Conservation (phyloP, 345 rosid species). For the Tarenaya hassleriana region DNA sequence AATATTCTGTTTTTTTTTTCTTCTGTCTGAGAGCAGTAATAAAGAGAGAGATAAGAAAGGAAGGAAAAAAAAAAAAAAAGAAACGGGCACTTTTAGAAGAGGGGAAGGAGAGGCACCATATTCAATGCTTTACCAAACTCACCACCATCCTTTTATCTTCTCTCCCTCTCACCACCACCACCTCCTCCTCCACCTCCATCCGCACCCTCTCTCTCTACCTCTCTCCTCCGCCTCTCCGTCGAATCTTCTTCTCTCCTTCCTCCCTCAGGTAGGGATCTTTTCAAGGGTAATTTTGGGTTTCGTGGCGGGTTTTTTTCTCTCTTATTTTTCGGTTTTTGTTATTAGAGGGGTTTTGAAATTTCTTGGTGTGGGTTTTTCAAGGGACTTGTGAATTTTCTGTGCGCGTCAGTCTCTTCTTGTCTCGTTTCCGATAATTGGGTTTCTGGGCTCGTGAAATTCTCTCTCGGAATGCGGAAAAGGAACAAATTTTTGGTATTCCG, state of each 20-base stretch:
- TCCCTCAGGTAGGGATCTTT: conserved; percentile 21
- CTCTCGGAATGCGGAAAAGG: conserved; percentile 10
- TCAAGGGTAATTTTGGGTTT: not conserved
- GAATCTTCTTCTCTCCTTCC: conserved; percentile 11
- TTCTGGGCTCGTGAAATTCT: not conserved
- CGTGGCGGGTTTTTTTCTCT: conserved; percentile 1
- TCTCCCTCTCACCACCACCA: conserved; percentile 23
- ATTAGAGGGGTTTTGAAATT: not conserved
- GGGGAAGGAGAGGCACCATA: conserved; percentile 29
- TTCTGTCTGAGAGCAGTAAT: not conserved
- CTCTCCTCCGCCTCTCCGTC: not conserved
- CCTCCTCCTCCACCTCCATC: too few relatives aligned
- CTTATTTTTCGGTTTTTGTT: not conserved
- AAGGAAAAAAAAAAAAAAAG: conserved; percentile 20
- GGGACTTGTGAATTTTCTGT: not conserved
- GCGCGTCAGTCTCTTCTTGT: conserved; percentile 18
- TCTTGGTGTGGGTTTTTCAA: not conserved
- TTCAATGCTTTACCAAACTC: conserved; percentile 81
- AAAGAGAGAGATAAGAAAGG: conserved; percentile 1
- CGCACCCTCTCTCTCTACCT: too few relatives aligned
- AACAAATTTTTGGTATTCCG: too few relatives aligned
- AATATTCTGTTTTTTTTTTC: conserved; percentile 1
- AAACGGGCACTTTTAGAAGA: conserved; percentile 33
- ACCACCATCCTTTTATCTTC: conserved; percentile 23
- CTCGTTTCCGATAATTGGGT: conserved; percentile 22